Evolutionary conservation across 306 rosid species (phyloP).

Genomic region (Citrullus mucosospermus): DNA sequence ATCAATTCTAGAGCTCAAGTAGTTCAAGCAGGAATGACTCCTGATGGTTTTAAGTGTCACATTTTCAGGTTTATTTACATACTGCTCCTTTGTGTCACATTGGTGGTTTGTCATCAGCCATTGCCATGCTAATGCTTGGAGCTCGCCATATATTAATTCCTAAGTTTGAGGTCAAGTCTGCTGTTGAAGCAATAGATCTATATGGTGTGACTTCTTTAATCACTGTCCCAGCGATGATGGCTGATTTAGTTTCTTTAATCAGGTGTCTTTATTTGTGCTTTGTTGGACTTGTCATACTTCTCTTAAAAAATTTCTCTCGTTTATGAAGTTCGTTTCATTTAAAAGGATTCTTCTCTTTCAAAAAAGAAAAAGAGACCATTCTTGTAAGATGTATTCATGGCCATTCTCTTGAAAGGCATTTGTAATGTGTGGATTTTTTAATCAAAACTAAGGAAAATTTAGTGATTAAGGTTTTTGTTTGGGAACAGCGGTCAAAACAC

Average conservation of each 20-base stretch:
- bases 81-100: constrained; percentile 88
- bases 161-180: constrained; percentile 53
- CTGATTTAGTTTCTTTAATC: constrained; percentile 34
- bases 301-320: neutral
- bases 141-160: constrained; percentile 74
- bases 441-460: neutral
- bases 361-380: neutral
- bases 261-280: constrained; percentile 31
- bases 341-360: neutral
- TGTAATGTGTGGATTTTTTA: neutral
- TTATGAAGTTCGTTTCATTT: neutral
- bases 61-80: constrained; percentile 62
- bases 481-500: neutral
- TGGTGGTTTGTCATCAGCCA: constrained; percentile 81
- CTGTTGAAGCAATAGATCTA: constrained; percentile 36
- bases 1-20: constrained; percentile 8
- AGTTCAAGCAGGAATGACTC: neutral
- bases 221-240: constrained; percentile 89
- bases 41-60: constrained; percentile 5
- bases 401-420: neutral
- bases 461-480: neutral
- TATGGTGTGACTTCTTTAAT: constrained; percentile 63
- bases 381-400: neutral
- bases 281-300: neutral
- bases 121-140: constrained; percentile 74